phyloP scores from a whole-genome alignment of 768 basidiomycete genomes.

The Ephemerocybe angulata region DNA sequence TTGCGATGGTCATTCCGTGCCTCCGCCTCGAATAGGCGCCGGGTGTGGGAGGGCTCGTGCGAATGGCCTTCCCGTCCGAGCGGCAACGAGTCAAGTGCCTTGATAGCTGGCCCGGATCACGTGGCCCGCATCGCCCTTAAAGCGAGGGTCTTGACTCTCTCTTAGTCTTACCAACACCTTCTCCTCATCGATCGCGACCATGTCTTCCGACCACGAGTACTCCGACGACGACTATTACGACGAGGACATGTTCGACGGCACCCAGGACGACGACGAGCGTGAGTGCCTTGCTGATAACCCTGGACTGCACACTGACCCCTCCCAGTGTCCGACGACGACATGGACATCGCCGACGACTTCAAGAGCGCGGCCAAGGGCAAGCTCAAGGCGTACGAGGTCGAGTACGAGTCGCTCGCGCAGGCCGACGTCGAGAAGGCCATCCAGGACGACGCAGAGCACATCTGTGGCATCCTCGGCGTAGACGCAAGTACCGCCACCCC shows the following conservation, averaged over 20 bases:
- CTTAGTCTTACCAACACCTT: slow-evolving; percentile 9
- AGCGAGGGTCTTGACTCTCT: background rate
- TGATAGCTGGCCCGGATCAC: slow-evolving; percentile 2
- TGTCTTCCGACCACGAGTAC: slow-evolving; percentile 65
- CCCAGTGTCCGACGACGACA: slow-evolving; percentile 43
- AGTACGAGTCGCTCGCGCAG: slow-evolving; percentile 75
- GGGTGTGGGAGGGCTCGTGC: no score
- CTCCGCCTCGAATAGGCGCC: no score
- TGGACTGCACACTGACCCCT: background rate
- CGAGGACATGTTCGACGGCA: slow-evolving; percentile 67
- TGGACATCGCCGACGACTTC: slow-evolving; percentile 63
- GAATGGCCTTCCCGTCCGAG: no score
- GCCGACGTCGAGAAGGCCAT: slow-evolving; percentile 74
- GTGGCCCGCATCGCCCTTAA: background rate
- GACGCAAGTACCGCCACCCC: slow-evolving; percentile 57
- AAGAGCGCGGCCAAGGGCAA: slow-evolving; percentile 51
- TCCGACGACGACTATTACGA: slow-evolving; percentile 73
- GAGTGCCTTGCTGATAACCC: slow-evolving; percentile 13
- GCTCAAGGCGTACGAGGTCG: slow-evolving; percentile 77
- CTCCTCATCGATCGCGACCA: slow-evolving; percentile 27
- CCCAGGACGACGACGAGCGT: slow-evolving; percentile 50
- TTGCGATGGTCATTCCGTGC: no score
- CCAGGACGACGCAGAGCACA: slow-evolving; percentile 76
- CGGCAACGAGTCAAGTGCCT: background rate
- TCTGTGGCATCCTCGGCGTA: slow-evolving; percentile 82